Evolutionary conservation across 2,329 filamentous ascomycete genomes (phyloP).

Genomic region (Sclerotiophoma versabilis): DNA sequence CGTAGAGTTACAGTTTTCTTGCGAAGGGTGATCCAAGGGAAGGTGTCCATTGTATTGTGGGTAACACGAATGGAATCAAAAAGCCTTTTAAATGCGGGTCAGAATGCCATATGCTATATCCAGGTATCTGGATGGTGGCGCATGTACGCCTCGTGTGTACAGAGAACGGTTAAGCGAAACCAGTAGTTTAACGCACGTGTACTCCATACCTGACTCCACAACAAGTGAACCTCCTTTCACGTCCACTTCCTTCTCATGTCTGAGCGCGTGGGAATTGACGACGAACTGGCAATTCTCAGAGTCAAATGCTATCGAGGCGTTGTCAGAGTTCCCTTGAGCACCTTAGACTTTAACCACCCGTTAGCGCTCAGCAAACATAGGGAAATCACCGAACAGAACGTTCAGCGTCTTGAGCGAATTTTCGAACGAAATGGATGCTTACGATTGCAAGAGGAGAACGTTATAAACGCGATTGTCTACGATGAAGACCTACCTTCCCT

Average conservation of each 20-base stretch:
- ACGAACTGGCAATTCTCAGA: neutral
- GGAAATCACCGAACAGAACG: neutral
- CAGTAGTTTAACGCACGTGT: neutral
- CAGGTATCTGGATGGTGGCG: too few species aligned
- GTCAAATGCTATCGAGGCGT: neutral
- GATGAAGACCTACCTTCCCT: constrained; percentile 16
- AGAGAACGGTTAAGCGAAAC: too few species aligned
- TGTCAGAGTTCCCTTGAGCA: neutral
- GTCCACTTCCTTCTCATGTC: neutral
- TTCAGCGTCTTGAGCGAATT: neutral
- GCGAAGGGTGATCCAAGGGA: neutral
- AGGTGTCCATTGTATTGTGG: neutral
- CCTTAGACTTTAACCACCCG: neutral
- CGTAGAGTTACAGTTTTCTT: neutral
- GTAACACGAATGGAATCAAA: too few species aligned
- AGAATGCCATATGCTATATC: too few species aligned
- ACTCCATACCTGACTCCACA: neutral
- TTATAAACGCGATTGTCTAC: constrained; percentile 24
- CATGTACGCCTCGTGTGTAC: too few species aligned
- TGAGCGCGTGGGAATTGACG: neutral
- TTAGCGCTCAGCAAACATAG: neutral
- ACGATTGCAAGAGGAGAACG: constrained; percentile 27
- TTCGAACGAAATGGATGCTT: constrained; percentile 6
- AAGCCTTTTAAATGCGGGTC: too few species aligned
- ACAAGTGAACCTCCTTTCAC: neutral